Conservation (phyloP, 177 flowering plant genomes). For the Vitis hybrid region DNA sequence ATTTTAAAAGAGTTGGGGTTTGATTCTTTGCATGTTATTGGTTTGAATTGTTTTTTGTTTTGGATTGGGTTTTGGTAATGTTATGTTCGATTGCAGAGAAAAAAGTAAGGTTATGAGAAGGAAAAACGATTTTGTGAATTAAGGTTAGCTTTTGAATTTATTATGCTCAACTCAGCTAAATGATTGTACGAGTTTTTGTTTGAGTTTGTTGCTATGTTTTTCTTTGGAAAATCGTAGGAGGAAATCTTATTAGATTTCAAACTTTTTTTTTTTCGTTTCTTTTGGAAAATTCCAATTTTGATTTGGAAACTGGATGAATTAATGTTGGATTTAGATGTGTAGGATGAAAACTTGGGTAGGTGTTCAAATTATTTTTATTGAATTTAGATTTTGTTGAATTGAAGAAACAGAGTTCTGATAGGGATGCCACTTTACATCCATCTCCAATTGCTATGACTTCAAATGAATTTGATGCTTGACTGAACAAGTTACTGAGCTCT, state of each 20-base stretch:
- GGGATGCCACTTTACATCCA: no score
- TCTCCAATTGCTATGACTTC: no score
- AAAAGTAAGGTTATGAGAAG: no score
- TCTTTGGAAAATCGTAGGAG: neutral
- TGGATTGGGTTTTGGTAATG: no score
- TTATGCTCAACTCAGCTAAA: neutral
- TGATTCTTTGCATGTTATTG: no score
- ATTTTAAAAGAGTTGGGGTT: no score
- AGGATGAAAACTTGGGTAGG: neutral
- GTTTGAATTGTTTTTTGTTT: no score
- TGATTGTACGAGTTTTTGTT: neutral
- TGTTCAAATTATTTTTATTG: neutral
- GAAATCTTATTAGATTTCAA: neutral
- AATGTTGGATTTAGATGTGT: neutral
- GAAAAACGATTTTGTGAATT: neutral
- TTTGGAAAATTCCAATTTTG: neutral
- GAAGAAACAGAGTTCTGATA: no score
- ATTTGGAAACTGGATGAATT: neutral
- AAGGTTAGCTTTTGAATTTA: neutral
- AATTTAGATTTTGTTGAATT: constrained; percentile 1
- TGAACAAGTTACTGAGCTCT: constrained; percentile 37
- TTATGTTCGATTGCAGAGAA: no score
- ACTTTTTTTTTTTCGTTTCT: neutral
- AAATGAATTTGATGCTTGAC: constrained; percentile 9
- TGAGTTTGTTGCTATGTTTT: no score